Evolutionary conservation across 2,329 filamentous ascomycete genomes (phyloP).

Genomic region (Madurella mycetomatis): DNA sequence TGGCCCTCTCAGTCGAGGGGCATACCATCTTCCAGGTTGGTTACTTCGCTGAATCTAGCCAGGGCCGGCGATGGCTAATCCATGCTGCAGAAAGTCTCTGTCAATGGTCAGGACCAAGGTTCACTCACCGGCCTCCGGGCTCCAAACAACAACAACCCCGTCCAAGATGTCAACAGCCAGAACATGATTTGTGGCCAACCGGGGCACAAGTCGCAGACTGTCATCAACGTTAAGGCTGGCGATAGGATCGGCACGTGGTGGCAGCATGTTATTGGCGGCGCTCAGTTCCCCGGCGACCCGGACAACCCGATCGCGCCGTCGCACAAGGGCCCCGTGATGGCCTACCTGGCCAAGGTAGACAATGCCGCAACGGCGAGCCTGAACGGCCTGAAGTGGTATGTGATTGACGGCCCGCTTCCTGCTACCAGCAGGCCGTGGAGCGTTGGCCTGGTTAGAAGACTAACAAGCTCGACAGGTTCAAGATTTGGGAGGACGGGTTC

Average conservation of each 20-base stretch:
- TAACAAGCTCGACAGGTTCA: constrained; percentile 36
- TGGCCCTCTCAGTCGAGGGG: constrained; percentile 35
- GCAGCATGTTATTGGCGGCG: constrained; percentile 51
- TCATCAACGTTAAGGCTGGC: constrained; percentile 47
- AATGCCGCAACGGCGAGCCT: constrained; percentile 43
- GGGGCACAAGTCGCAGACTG: constrained; percentile 36
- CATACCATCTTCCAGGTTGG: constrained; percentile 42
- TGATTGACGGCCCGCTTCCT: neutral
- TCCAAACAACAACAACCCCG: constrained; percentile 49
- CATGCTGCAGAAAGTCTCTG: constrained; percentile 37
- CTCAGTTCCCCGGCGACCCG: constrained; percentile 44
- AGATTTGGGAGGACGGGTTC: constrained; percentile 49
- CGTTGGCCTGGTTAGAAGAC: neutral
- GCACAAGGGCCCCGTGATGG: constrained; percentile 52
- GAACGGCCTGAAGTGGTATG: constrained; percentile 40
- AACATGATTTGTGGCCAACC: constrained; percentile 48
- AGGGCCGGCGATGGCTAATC: neutral
- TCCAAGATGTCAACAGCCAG: constrained; percentile 45
- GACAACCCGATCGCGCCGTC: constrained; percentile 52
- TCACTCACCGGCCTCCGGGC: constrained; percentile 43
- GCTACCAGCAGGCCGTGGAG: neutral
- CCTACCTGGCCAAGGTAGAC: constrained; percentile 50
- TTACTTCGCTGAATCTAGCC: neutral
- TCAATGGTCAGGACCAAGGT: constrained; percentile 43
- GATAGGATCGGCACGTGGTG: constrained; percentile 49